Evolutionary conservation across 2,329 filamentous ascomycete genomes (phyloP), one percentile per base, ranked within the genome.

Genomic region (Cladosporium cucumerinum): DNA sequence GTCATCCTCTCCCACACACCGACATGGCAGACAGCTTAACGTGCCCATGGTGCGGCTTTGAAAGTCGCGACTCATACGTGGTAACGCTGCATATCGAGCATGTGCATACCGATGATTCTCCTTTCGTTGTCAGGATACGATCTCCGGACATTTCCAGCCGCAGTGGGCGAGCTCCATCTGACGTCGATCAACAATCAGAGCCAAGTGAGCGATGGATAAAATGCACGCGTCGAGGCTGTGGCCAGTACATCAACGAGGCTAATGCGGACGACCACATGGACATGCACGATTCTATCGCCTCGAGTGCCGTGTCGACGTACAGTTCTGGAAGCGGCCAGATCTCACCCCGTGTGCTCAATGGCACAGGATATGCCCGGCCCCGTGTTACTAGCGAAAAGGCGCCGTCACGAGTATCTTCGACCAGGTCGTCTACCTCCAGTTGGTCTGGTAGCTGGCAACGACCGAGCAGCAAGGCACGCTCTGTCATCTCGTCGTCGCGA

Each of bases 221-320:
- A 65, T 82, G 81, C 69, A 78, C 79, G 10, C 74, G 79, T 57
- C 68, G 72, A 26, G 75, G 78, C 54, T 82, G 80, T 72, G 77
- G 77, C 63, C 80, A 82, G 67, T 68, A 77, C 59, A 69, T 82
- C 62, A 72, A 75, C 61, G 68, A 81, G 26, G 67, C 69, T 25
- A 79, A 81, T 57, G 75, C 79, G 63, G 78, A 81, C 69, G 78
- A 82, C 57, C 81, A 82, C 72, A 73, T 82, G 61, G 76, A 81
- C 63, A 74, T 80, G 36, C 81, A 82, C 73, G 60, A 60, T 65
- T 63, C 64, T 6, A 57, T 69, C 51, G 65, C 63, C n/a, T 69
- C 72, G 11, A 54, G 68, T 25, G 69, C 23, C 25, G 23, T 72
- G 64, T 34, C 34, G 16, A 25, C 36, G 3, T 26, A 72, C 77